Evolutionary conservation across 768 basidiomycete genomes (phyloP), one percentile per base, ranked within the genome.

Genomic region (Collybia mongolica): DNA sequence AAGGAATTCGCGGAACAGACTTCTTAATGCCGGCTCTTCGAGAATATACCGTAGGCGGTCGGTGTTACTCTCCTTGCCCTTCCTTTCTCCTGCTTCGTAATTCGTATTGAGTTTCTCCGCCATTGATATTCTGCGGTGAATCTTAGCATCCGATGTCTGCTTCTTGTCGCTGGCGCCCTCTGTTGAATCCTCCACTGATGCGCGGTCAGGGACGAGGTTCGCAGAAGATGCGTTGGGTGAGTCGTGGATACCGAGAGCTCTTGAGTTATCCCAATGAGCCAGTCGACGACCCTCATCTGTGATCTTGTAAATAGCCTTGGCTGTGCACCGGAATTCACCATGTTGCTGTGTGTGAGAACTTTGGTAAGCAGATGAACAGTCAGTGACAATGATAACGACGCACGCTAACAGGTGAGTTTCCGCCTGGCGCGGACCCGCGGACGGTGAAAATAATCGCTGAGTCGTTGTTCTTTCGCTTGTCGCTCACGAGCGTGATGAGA

Each of bases 311-410:
- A 96, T 86, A 9, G 94, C 93, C 62, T 96, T 95, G 36, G 92
- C 88, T 0, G 94, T 95, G 69, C 92, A 95, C 37, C 96, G 87
- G 77, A 96, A 99, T 72, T 98, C 96, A 46, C 92, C 94, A 57
- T 90, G 84, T 83, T 88, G 86, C 92, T 93, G 66, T 17, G 66
- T 17, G 58, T 14, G 11, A 48, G 53, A 51, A 50, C 29, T 53
- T 46, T 48, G 46, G 35, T 53, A 39, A 51, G 54, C 53, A 53
- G 48, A 46, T 44, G 32, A 53, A 38, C 24, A 22, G 37, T 32
- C 35, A 26, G 53, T 44, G 37, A 59, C 32, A 53, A 32, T 22
- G 24, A 17, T 20, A 15, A 48, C 39, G 23, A 77, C 85, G 47
- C 70, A 88, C 87, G 66, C 79, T 81, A 49, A 91, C 83, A 29